These are phyloP conservation scores for Aureobasidium melanogenum DNA, from an alignment of 2,329 filamentous ascomycete species.

Conservation along the genomic window DNA sequence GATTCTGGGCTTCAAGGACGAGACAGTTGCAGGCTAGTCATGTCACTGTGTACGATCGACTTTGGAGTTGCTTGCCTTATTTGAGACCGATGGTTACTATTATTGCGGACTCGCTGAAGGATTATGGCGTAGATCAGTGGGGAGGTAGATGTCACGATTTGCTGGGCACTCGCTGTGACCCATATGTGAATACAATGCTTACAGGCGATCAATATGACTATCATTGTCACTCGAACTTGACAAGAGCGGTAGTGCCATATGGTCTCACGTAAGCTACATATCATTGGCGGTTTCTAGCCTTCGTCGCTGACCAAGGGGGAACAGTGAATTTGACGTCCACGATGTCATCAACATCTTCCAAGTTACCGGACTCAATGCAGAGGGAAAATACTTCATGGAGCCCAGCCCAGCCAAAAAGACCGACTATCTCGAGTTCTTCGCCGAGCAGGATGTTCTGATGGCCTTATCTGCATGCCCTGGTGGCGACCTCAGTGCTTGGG, in stretches of 20 bases:
- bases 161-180: constrained; percentile 70
- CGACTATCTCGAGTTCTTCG: constrained; percentile 67
- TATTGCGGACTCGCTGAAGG: constrained; percentile 50
- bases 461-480: constrained; percentile 65
- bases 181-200: constrained; percentile 70
- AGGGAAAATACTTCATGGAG: constrained; percentile 70
- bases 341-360: constrained; percentile 84
- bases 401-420: constrained; percentile 47
- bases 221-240: constrained; percentile 77
- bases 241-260: constrained; percentile 59
- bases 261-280: constrained; percentile 43
- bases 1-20: constrained; percentile 74
- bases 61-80: constrained; percentile 73
- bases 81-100: constrained; percentile 68
- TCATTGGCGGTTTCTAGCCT: too few relatives aligned
- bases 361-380: constrained; percentile 64
- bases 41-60: constrained; percentile 59
- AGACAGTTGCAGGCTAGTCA: constrained; percentile 71
- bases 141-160: constrained; percentile 66
- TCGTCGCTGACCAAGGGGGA: neutral
- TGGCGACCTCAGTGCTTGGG: constrained; percentile 74
- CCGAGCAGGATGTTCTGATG: constrained; percentile 65
- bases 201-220: constrained; percentile 65
- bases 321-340: constrained; percentile 61
- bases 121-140: constrained; percentile 37